These are phyloP conservation scores for Cruciata laevipes DNA, from an alignment of 257 asterid species.

Conservation along the genomic window DNA sequence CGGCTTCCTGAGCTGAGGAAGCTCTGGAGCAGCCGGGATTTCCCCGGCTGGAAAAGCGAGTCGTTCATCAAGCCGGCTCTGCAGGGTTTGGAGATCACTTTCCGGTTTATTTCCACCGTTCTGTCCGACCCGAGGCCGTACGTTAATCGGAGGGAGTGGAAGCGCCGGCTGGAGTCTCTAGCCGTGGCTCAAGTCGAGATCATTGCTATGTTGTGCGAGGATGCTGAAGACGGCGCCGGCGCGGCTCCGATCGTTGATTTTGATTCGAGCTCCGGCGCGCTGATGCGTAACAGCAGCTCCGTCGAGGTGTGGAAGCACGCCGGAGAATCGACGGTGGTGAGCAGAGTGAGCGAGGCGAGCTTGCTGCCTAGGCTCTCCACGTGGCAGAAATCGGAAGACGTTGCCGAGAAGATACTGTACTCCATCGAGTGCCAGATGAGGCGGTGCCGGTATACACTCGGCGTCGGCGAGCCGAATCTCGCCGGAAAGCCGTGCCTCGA, in stretches of 20 bases:
- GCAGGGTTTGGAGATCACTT: conserved; percentile 59
- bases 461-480: conserved; percentile 85
- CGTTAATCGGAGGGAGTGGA: conserved; percentile 66
- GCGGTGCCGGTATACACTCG: conserved; percentile 66
- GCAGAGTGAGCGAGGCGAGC: conserved; percentile 68
- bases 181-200: conserved; percentile 56
- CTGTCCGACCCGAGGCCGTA: conserved; percentile 68
- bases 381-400: conserved; percentile 62
- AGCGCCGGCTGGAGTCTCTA: conserved; percentile 56
- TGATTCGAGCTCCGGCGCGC: conserved; percentile 30
- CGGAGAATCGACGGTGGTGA: conserved; percentile 57
- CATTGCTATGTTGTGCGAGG: conserved; percentile 56
- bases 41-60: conserved; percentile 69
- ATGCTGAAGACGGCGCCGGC: conserved; percentile 47
- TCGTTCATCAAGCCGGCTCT: conserved; percentile 59
- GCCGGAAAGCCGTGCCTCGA: conserved; percentile 73
- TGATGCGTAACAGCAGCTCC: conserved; percentile 58
- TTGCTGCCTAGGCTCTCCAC: conserved; percentile 60
- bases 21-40: conserved; percentile 48
- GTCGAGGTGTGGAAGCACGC: conserved; percentile 84
- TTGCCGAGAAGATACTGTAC: conserved; percentile 52
- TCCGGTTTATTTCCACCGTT: conserved; percentile 69
- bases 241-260: conserved; percentile 62
- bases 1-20: conserved; percentile 65
- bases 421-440: conserved; percentile 75